These are phyloP conservation scores for Cryptococcus neoformans DNA, from an alignment of 1,284 basidiomycete species.

Conservation along the genomic window DNA sequence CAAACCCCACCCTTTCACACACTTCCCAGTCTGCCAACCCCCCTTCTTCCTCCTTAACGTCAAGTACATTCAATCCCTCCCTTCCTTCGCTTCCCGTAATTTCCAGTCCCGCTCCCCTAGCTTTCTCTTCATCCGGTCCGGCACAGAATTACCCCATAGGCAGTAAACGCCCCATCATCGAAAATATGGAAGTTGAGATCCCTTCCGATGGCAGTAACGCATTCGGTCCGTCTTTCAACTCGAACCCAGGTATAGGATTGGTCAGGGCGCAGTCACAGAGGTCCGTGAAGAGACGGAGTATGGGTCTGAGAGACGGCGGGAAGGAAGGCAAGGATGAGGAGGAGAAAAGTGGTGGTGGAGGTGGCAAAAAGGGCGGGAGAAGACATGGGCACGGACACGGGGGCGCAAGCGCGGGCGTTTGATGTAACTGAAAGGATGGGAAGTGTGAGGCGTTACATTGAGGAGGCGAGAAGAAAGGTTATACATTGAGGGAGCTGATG, in stretches of 20 bases:
- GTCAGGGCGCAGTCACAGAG: conserved; percentile 8
- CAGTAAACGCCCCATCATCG: conserved; percentile 18
- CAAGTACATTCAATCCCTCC: conserved; percentile 16
- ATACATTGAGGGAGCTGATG: too few relatives aligned
- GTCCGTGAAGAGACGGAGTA: conserved; percentile 22
- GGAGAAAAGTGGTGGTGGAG: conserved; percentile 3
- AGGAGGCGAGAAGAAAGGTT: too few relatives aligned
- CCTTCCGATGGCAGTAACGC: not conserved
- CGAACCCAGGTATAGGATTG: not conserved
- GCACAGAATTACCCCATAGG: conserved; percentile 15
- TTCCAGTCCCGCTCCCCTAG: not conserved
- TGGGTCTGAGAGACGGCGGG: conserved; percentile 7
- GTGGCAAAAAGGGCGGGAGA: conserved; percentile 13
- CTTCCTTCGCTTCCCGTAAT: conserved; percentile 4
- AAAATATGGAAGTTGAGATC: conserved; percentile 18
- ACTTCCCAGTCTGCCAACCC: conserved; percentile 1
- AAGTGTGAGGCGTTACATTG: too few relatives aligned
- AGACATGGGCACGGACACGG: conserved; percentile 13
- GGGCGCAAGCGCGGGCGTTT: not conserved
- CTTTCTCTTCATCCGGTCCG: not conserved
- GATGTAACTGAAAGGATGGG: not conserved
- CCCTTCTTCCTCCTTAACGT: conserved; percentile 1
- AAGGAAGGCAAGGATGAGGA: conserved; percentile 5
- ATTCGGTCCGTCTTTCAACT: not conserved
- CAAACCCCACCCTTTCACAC: conserved; percentile 1